Evolutionary conservation across 352 stramenopile genomes (phyloP).

Genomic region (Aphanomyces stellatus): DNA sequence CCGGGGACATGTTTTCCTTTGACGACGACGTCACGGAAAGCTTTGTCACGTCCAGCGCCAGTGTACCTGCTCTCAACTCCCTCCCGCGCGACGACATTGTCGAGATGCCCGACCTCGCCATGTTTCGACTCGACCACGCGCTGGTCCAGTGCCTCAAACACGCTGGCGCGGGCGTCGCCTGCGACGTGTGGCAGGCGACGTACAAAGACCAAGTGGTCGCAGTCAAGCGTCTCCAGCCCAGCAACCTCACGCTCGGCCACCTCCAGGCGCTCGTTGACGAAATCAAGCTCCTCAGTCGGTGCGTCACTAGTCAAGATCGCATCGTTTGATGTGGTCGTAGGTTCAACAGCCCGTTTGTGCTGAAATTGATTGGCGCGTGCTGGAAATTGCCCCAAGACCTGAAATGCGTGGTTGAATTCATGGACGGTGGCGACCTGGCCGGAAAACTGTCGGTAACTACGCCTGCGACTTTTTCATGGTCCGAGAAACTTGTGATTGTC

Average conservation of each 20-base stretch:
- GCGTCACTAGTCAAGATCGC: background rate
- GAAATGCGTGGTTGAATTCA: conserved; percentile 76
- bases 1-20: too few relatives aligned
- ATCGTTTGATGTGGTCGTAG: background rate
- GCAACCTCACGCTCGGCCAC: background rate
- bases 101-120: background rate
- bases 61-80: too few relatives aligned
- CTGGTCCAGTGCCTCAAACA: background rate
- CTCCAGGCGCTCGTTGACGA: conserved; percentile 1
- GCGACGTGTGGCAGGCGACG: conserved; percentile 4
- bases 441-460: background rate
- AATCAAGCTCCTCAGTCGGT: conserved; percentile 3
- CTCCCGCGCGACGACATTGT: background rate
- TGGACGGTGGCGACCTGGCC: conserved; percentile 64
- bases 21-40: too few relatives aligned
- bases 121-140: background rate
- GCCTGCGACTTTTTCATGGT: background rate
- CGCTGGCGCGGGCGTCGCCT: background rate
- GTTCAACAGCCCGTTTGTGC: background rate
- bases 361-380: conserved; percentile 3
- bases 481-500: background rate
- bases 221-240: background rate
- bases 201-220: background rate
- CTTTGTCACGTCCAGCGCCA: too few relatives aligned
- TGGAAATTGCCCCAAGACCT: conserved; percentile 22